Conservation (phyloP, 2,329 filamentous ascomycete species). For the Neonectria hederae region DNA sequence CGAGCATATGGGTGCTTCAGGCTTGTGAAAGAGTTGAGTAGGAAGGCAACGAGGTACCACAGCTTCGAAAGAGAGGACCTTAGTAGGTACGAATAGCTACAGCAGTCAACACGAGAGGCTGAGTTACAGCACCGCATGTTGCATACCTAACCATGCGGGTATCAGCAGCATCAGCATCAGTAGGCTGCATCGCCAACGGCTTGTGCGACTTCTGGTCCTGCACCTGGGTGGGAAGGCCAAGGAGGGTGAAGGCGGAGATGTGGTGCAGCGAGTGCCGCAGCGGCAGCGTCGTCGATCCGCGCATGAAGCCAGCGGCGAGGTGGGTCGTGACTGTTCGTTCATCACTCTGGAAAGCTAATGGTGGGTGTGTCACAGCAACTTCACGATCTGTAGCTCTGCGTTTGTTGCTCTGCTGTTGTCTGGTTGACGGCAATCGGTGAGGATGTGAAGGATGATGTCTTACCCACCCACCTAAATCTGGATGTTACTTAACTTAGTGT, state of each 20-base stretch:
- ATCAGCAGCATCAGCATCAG: not conserved
- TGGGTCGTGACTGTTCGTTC: constrained; percentile 28
- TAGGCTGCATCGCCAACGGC: constrained; percentile 1
- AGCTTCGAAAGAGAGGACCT: not conserved
- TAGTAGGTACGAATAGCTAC: constrained; percentile 12
- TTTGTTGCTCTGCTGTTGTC: constrained; percentile 4
- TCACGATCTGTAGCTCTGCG: not conserved
- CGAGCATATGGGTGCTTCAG: constrained; percentile 7
- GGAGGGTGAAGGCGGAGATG: constrained; percentile 11
- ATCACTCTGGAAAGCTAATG: constrained; percentile 27
- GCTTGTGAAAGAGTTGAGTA: constrained; percentile 8
- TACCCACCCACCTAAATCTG: not conserved
- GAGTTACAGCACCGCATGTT: constrained; percentile 13
- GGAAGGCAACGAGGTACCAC: constrained; percentile 8
- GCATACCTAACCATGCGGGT: constrained; percentile 19
- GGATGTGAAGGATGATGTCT: not conserved
- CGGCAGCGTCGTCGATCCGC: constrained; percentile 35
- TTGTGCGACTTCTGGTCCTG: constrained; percentile 1
- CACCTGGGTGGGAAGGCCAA: constrained; percentile 1
- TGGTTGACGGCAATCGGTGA: constrained; percentile 3
- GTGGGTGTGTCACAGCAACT: not conserved
- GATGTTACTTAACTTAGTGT: no score
- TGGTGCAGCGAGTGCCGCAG: constrained; percentile 12
- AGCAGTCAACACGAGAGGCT: constrained; percentile 20
- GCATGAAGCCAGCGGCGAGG: constrained; percentile 26